Base-by-base conservation (phyloP, 345 rosid species). In the Euphorbia pulcherrima region DNA sequence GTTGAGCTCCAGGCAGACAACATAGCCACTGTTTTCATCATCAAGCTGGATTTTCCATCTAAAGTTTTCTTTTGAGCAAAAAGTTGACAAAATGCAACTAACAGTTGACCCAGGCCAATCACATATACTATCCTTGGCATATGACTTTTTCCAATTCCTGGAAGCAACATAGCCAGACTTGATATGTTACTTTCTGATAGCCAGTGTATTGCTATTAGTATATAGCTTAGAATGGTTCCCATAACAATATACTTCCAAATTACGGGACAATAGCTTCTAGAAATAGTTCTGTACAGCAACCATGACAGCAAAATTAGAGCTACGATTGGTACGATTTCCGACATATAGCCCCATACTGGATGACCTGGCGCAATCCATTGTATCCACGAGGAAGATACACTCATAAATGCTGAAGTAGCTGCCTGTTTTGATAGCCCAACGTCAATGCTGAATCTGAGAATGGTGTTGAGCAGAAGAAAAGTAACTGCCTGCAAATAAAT, bases 381-480 rank as follows among this genome's bases (percentile, higher is more conserved):
- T 83, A 83, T 77, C 96, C 91, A 88, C 17, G 99, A 86, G 70
- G 91, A 77, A 64, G 88, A 86, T 67, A 71, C 79, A 63, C 77
- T 82, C 90, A 91, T 70, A 78, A 89, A 91, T 44, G 79, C 79
- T 68, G 99, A 89, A 69, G 92, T 86, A 50, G 90, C 90, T 75
- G 99, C 97, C 86, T 91, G 97, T 83, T 91, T 91, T 70, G 90
- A 83, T 73, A 91, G 71, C 76, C 97, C 97, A 78, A 88, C 81
- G 63, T 94, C 97, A 46, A 91, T 91, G 50, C 86, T 75, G 70
- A 91, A 79, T 82, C 96, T 84, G 68, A 89, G 83, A 73, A 80
- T 68, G 68, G 80, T 82, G 64, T 83, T 81, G 77, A 86, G 77
- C 64, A 87, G 77, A 57, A 91, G 87, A 79, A 94, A 87, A 35